Evolutionary conservation across 129 eudicot species (phyloP).

Genomic region (Daucus carota): DH1_v3.0 NC_030386.2:35532501-35533000

Average conservation of each 20-base stretch:
- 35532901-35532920: not conserved
- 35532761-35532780: conserved; percentile 53
- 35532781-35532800: conserved; percentile 52
- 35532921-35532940: conserved; percentile 9
- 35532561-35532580: not conserved
- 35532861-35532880: conserved; percentile 50
- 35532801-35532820: conserved; percentile 85
- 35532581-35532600: too few species aligned
- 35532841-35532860: conserved; percentile 94
- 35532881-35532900: conserved; percentile 7
- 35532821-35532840: conserved; percentile 83
- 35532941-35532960: conserved; percentile 27
- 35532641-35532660: not conserved
- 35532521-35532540: too few species aligned
- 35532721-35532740: not conserved
- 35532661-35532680: not conserved
- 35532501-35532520: too few species aligned
- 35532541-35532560: not conserved
- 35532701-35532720: too few species aligned
- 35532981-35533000: conserved; percentile 39
- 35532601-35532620: too few species aligned
- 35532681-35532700: too few species aligned
- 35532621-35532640: not conserved
- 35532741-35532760: conserved; percentile 38
- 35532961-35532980: conserved; percentile 70